Conservation (phyloP, 164 flowering plant species). For the Piper longum region DNA sequence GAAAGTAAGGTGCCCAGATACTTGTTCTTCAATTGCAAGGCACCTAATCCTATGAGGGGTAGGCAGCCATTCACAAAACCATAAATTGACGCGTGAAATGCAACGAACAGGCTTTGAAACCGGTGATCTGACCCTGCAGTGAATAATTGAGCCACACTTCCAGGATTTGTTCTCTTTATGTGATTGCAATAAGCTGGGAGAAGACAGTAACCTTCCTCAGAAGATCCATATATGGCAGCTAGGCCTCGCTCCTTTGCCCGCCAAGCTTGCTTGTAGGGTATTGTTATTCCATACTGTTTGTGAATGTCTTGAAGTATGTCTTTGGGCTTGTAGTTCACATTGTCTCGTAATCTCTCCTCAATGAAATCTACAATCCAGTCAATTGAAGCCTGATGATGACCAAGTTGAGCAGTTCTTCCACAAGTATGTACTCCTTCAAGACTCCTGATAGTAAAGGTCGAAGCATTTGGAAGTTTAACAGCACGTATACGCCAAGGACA, state of each 20-base stretch:
- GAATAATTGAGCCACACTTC: constrained; percentile 55
- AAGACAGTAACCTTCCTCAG: constrained; percentile 67
- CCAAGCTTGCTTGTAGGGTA: constrained; percentile 94
- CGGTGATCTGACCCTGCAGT: constrained; percentile 49
- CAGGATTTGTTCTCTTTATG: constrained; percentile 54
- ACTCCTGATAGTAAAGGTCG: constrained; percentile 65
- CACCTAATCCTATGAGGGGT: constrained; percentile 59
- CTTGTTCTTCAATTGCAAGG: constrained; percentile 53
- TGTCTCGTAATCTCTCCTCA: constrained; percentile 49
- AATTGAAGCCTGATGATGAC: constrained; percentile 84
- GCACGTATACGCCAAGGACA: constrained; percentile 95
- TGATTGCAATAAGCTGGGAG: constrained; percentile 68
- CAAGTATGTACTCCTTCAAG: constrained; percentile 75
- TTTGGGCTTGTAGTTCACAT: constrained; percentile 76
- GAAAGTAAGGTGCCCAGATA: constrained; percentile 66
- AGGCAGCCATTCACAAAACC: constrained; percentile 69
- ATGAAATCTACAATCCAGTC: constrained; percentile 78
- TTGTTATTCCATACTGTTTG: constrained; percentile 59
- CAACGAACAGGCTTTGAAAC: constrained; percentile 58
- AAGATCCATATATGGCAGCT: constrained; percentile 70
- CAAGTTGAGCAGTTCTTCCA: constrained; percentile 53
- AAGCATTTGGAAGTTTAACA: constrained; percentile 59
- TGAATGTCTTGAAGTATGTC: constrained; percentile 74
- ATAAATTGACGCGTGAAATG: constrained; percentile 46
- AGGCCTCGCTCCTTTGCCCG: constrained; percentile 74